Base-by-base conservation (phyloP, 2,329 filamentous ascomycete species). In the Monilinia polystroma region DNA sequence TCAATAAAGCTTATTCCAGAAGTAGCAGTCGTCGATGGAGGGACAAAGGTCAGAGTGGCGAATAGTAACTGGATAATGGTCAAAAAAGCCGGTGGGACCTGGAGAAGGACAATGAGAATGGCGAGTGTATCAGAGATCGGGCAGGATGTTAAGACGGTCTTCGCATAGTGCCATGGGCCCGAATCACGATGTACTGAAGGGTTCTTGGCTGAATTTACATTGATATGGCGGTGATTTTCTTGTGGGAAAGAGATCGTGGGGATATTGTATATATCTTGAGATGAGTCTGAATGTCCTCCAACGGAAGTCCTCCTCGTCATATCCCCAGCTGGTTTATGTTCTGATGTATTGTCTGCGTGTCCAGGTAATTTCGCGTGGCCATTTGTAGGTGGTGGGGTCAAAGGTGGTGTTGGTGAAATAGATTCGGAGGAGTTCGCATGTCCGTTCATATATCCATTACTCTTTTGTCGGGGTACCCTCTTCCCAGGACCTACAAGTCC, bases 91-190 rank as follows among this genome's bases (percentile, higher is more conserved):
- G 93, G 92, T 41, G 94, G 93, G 12, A 97, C 87, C 77, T 96
- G 93, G 79, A 97, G 90, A 72, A 98, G 86, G 74, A 97, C 91
- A 79, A 97, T 97, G 78, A 98, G 87, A 75, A 98, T 97, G 77
- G 94, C 93, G 79, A 97, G 92, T 69, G 94, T 97, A 80, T 98
- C 94, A 80, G 92, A 91, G 76, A 97, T 87, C 64, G 94, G 94
- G 75, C 93, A 94, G 63, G 93, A 92, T 75, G 88, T 88, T 77
- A 98, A 86, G 74, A 98, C 94, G 66, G 93, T 97, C 72, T 91
- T 86, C 70, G 90, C 90, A 71, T 96, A 83, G 73, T 91, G 88
- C 72, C 96, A 80, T 58, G 91, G 87, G 68, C 90, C 90, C 65
- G 87, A 82, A 76, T 90, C 87, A 72, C 88, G 88, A 75, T 90